Evolutionary conservation across 495 filamentous ascomycete genomes (phyloP), one percentile per base, ranked within the genome.

Genomic region (Neurospora sp.): DNA sequence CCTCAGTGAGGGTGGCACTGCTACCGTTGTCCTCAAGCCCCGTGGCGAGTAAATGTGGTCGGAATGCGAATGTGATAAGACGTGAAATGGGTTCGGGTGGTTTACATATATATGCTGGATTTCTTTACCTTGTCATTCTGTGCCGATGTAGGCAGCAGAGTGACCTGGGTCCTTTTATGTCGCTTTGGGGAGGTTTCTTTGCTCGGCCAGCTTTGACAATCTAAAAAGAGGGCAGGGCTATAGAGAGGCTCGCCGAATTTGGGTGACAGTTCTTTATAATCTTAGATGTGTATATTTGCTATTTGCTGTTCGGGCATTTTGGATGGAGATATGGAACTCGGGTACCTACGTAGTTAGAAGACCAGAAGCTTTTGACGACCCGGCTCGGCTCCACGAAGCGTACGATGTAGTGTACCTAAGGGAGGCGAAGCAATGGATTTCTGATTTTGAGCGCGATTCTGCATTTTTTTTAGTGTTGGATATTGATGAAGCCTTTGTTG

Each of bases 291-390:
- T 76, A 80, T 80, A 78, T 49, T 91, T 92, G 86, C 88, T 73
- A 74, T 75, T 76, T 66, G 54, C 1, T 66, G 27, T 37, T 66
- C 6, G 46, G 14, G 54, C 54, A 35, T 35, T 66, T 77, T 72
- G 73, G 74, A 70, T 72, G 31, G 31, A 42, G 72, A 38, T 23
- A 60, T 69, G 73, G 62, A 73, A 66, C 37, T 54, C 12, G 54
- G 54, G 54, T 66, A n/a, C n/a, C n/a, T n/a, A 66, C 54, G 54
- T 66, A 72, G 35, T 31, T 39, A 92, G 35, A 92, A 84, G 73
- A 93, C 92, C 0, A 91, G 91, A 78, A 92, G 93, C 91, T 92
- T 93, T 90, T 92, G 93, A 11, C 91, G 86, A 8, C 92, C 85
- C 38, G 93, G 83, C 39, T 91, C 54, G 27, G 54, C 27, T 66